Base-by-base conservation (phyloP, 108 stramenopile genomes). In the Fragilariopsis cylindrus region DNA sequence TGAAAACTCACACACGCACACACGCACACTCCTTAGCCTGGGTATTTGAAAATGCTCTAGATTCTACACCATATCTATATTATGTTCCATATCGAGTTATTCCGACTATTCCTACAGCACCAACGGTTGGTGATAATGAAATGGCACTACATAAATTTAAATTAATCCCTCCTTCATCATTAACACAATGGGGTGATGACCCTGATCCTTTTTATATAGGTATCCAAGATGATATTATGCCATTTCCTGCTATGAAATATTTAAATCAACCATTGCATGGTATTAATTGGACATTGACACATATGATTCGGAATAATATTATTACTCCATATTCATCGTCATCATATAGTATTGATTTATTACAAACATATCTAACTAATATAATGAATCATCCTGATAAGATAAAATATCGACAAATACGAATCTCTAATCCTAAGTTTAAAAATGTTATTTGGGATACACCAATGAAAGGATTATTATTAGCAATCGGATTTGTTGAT, bases 1-100 rank as follows among this genome's bases (percentile, higher is more conserved):
- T 30, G 30, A 30, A 30, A 30, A 30, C 11, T 44, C 3, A 47
- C 41, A 45, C 3, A 43, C 65, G 8, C 15, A 4, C 60, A 60
- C 30, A 19, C 60, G 8, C 30, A n/a, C 16, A n/a, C 2, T 60
- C 8, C 30, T 60, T 9, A 55, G 54, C 92, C 5, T 93, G 92
- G 92, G 81, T 87, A 2, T 93, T 93, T 81, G 78, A 87, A 15
- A 60, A 80, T 47, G 84, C 76, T 3, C 58, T 78, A 19, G 57
- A 64, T 30, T 15, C 74, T 16, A 47, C 72, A n/a, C 71, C 84
- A 11, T 68, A 84, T 45, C 57, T 88, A 12, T 82, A 90, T 48
- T 93, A 89, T 60, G 82, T 90, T 57, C 92, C 92, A 2, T 88
- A 90, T 79, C 78, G 84, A 45, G 73, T 91, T 47, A 78, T 88